Percentiles rank a stretch among this genome's conserved stretches.
Conservation (phyloP, 306 rosid genomes). For the Acacia melanoxylon region DNA sequence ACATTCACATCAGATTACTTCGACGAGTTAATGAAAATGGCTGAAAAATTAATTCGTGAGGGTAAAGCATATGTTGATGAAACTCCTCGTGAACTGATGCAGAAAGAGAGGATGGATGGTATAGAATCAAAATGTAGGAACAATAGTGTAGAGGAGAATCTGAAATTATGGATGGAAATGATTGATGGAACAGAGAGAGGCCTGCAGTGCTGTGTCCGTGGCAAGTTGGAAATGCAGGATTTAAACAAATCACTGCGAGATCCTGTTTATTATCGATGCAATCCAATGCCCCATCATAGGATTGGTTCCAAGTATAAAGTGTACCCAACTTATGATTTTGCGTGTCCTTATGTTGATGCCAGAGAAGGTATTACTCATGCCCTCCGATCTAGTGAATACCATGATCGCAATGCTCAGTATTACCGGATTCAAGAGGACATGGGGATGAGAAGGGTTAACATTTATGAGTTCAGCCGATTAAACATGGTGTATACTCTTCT, state of each 20-base stretch:
- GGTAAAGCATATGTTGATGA: slow-evolving; percentile 96
- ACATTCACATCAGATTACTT: slow-evolving; percentile 93
- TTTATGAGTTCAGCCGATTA: slow-evolving; percentile 88
- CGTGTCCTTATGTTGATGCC: slow-evolving; percentile 93
- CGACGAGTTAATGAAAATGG: slow-evolving; percentile 80
- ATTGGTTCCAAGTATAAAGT: slow-evolving; percentile 88
- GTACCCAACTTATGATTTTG: slow-evolving; percentile 92
- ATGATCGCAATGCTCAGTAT: slow-evolving; percentile 90
- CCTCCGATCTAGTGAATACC: slow-evolving; percentile 93
- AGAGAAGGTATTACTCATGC: slow-evolving; percentile 86
- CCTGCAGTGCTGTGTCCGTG: slow-evolving; percentile 84
- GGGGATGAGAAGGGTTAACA: slow-evolving; percentile 71
- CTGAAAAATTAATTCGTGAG: slow-evolving; percentile 70
- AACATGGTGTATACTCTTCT: slow-evolving; percentile 96
- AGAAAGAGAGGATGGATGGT: slow-evolving; percentile 88
- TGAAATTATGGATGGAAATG: slow-evolving; percentile 88
- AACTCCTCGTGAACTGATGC: slow-evolving; percentile 91
- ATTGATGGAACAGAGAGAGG: slow-evolving; percentile 84
- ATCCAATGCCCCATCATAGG: slow-evolving; percentile 85
- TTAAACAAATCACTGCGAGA: slow-evolving; percentile 92
- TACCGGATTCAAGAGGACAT: slow-evolving; percentile 78
- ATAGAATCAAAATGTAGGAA: slow-evolving; percentile 75
- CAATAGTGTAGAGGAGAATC: slow-evolving; percentile 64
- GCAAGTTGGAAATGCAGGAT: slow-evolving; percentile 93
- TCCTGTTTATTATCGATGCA: slow-evolving; percentile 96